Conservation (phyloP, 2,329 filamentous ascomycete species). For the Pseudocercospora fuligena region DNA sequence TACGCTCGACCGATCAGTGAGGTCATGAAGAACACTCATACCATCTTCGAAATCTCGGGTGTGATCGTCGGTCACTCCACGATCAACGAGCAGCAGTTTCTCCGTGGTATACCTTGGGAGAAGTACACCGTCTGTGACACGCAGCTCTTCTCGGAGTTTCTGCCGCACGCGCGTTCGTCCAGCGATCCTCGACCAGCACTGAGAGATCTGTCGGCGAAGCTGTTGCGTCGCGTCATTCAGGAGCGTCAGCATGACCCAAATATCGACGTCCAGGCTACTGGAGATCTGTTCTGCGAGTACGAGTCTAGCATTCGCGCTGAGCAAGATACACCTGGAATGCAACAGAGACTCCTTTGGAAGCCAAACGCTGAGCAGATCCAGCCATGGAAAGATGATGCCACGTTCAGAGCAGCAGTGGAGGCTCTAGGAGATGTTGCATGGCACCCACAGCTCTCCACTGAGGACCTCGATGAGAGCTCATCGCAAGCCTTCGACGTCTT, state of each 20-base stretch:
- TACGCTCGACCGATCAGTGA: background rate
- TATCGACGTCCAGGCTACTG: background rate
- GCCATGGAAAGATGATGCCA: too few relatives aligned
- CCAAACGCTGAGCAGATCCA: background rate
- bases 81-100: background rate
- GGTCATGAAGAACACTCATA: background rate
- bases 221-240: too few relatives aligned
- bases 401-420: background rate
- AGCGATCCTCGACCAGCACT: too few relatives aligned
- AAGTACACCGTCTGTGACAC: background rate
- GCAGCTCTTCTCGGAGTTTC: background rate
- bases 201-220: too few relatives aligned
- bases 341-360: background rate
- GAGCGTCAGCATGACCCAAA: background rate
- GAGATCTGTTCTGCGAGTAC: background rate
- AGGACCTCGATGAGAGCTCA: too few relatives aligned
- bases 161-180: too few relatives aligned
- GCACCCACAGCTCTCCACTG: too few relatives aligned
- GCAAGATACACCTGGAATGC: background rate
- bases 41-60: background rate
- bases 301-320: background rate
- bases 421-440: background rate
- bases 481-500: too few relatives aligned
- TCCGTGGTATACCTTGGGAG: background rate
- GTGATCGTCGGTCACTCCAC: background rate